phyloP scores from a whole-genome alignment of 306 rosid genomes.

The Lagenaria siceraria region DNA sequence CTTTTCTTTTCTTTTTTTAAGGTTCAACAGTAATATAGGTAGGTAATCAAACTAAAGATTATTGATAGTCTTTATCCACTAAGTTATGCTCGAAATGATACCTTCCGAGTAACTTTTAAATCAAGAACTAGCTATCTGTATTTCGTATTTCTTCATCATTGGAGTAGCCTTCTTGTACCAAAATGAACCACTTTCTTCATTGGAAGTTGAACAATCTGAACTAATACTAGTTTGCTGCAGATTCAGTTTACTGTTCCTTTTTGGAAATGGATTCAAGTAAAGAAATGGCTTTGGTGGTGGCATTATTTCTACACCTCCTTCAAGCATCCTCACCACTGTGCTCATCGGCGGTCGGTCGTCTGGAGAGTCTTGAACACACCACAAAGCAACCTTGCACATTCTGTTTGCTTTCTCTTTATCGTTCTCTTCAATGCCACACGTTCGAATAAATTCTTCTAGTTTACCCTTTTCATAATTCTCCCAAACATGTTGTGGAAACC shows the following conservation, averaged over 20 bases:
- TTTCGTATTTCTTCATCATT: constrained; percentile 10
- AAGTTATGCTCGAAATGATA: too few species aligned
- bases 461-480: constrained; percentile 10
- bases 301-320: constrained; percentile 35
- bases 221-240: not conserved
- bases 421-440: constrained; percentile 24
- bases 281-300: constrained; percentile 28
- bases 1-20: too few species aligned
- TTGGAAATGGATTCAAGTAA: constrained; percentile 2
- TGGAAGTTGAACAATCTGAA: not conserved
- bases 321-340: constrained; percentile 39
- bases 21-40: too few species aligned
- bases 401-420: constrained; percentile 17
- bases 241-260: not conserved
- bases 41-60: too few species aligned
- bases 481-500: constrained; percentile 42
- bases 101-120: too few species aligned
- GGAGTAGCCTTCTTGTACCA: constrained; percentile 9
- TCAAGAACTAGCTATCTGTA: constrained; percentile 9
- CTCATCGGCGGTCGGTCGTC: constrained; percentile 37
- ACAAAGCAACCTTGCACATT: constrained; percentile 30
- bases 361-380: constrained; percentile 34
- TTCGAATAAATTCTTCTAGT: constrained; percentile 1
- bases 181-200: not conserved
- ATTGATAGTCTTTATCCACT: too few species aligned